Evolutionary conservation across 2,329 filamentous ascomycete species (phyloP), one percentile per base, ranked within the genome.

Genomic region (Pestalotiopsis sp.): DNA sequence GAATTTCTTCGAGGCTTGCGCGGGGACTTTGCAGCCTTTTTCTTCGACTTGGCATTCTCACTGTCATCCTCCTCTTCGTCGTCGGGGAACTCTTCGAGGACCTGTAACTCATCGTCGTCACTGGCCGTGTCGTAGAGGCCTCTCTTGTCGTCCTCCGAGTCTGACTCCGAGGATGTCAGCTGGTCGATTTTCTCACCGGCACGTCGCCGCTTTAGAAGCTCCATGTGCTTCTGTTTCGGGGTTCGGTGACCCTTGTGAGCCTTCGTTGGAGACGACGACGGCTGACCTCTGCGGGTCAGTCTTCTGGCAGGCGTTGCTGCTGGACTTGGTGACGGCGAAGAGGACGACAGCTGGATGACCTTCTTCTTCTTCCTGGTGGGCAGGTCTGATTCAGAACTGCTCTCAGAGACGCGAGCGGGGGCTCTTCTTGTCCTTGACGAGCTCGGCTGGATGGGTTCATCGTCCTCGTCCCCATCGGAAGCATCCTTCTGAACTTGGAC

Each of bases 61-160:
- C 31, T 31, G 31, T 9, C 70, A 20, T 61, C 80, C 77, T 61
- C 59, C 20, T 66, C 80, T 78, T 78, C 76, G 58, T 80, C 79
- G n/a, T 80, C 78, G n/a, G 72, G 69, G 56, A 79, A 80, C 13
- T 78, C 72, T 52, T 76, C 76, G 6, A 80, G 73, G 6, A 71
- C 76, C 56, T 76, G 69, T 41, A 78, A 73, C 12, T 72, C 71
- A 20, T 75, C 72, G 20, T 77, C 75, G 20, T 77, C 75, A 4
- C 77, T 72, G 61, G 80, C 78, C 0, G 78, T 77, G 62, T 80
- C 78, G 57, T 80, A 80, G 9, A 80, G 71, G 31, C 74, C 78
- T 49, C 74, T 74, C 49, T 85, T 80, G 56, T 86, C 85, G 69
- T 85, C 86, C 7, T 85, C 85, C 66, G 88, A 86, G 5, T 81